Base-by-base conservation (phyloP, 2,329 filamentous ascomycete genomes). In the Aspergillus aculeatinus region DNA sequence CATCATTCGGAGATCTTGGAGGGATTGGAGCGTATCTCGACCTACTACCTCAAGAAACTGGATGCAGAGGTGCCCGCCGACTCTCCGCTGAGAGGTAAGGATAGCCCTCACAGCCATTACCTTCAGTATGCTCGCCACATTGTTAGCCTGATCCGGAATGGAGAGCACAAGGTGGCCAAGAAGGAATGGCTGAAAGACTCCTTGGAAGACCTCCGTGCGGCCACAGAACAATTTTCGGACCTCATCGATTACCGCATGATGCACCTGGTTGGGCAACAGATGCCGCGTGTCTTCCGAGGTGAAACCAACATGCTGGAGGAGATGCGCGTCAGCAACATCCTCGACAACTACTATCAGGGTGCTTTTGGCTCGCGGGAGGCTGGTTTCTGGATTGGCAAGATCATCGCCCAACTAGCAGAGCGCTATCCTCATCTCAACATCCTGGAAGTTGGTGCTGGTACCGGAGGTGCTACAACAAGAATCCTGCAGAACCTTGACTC, bases 361-460 rank as follows among this genome's bases (percentile, higher is more conserved):
- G 39, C 14, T 19, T 44, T 44, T 12, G 39, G 39, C 39, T 44
- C 19, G 14, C 39, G 14, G 14, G 14, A 44, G 39, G 14, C 39
- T 16, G 39, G 39, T 5, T 19, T 44, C 14, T 44, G 39, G 39
- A 44, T 44, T 16, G 19, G 39, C 19, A 16, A 19, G 39, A 44
- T 44, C 7, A 44, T 44, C 39, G 14, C 39, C 19, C 39, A 44
- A 11, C 14, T 44, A 12, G 39, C 39, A 44, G 39, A 44, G 19
- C 19, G 39, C 14, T 44, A 44, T 44, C 39, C 39, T 44, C 39
- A 44, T 19, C 33, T 61, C 12, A 10, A 53, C 4, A 33, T n/a
- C 2, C 54, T 67, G 19, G 47, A 66, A 39, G 39, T 44, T 16
- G 19, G 39, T 44, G 39, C 39, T 3, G 27, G 27, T 29, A 29